Evolutionary conservation across 73 alveolate species (phyloP), one percentile per base, ranked within the genome.

Genomic region (Paramecium bursaria): DNA sequence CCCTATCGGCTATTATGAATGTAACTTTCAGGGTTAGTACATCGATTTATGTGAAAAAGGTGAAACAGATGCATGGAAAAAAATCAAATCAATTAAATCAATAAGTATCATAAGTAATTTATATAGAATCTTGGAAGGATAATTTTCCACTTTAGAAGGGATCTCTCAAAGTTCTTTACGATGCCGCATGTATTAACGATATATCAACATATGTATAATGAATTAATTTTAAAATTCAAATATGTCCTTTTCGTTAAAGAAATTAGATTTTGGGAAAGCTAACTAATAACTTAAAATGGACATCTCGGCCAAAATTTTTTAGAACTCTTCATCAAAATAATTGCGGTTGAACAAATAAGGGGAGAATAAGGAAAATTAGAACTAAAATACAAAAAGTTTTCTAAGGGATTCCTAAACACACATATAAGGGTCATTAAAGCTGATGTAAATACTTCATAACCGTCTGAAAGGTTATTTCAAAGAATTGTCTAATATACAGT

Each of bases 1-100:
- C 44, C 82, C 82, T 17, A 35, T 67, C 13, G 82, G 82, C 4
- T 67, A 67, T 42, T 39, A 15, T 42, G 82, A 67, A 10, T 67
- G 82, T 6, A 31, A 67, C 33, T 67, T 19, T 42, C 14, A 15
- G n/a, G 82, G 82, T 17, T 21, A 15, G 10, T 67, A 42, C 19
- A 35, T 67, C 44, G 82, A 67, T 67, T 23, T 67, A 2, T 67
- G 82, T 42, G 82, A 67, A 26, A 67, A 21, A 25, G 9, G 50
- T 0, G 22, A 19, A 39, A 30, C 60, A 21, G 25, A 67, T 3
- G 6, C 82, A 30, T 67, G 82, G 82, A 67, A 67, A 27, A 10
- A 47, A 4, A 67, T 35, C 1, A 67, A 67, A 27, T 67, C 57
- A 19, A 67, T 35, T 39, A 67, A 21, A n/a, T n/a, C n/a, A n/a